Evolutionary conservation across 2,329 filamentous ascomycete species (phyloP).

Genomic region (Fusarium haematococcum): DNA sequence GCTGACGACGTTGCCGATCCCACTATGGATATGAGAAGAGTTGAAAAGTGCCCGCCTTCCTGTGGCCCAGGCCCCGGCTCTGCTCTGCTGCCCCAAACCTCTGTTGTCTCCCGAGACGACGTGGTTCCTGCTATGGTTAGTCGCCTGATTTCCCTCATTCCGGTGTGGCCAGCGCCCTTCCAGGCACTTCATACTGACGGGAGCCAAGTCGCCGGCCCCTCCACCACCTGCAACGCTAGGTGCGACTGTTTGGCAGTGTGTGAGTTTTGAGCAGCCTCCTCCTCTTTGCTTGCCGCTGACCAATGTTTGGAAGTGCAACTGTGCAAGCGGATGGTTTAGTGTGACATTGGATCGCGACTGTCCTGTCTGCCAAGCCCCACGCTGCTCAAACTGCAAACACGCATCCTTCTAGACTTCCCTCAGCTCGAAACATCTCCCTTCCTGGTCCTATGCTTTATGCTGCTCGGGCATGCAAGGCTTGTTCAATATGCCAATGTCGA

Average conservation of each 20-base stretch:
- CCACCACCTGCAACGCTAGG: fast-evolving
- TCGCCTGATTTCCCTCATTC: background rate
- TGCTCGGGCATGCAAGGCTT: fast-evolving
- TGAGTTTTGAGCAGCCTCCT: background rate
- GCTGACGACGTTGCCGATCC: background rate
- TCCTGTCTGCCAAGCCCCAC: too few relatives aligned
- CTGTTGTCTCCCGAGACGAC: background rate
- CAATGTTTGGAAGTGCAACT: background rate
- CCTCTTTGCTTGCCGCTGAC: background rate
- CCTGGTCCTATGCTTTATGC: background rate
- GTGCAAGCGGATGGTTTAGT: background rate
- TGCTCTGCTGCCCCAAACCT: background rate
- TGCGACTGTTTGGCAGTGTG: fast-evolving
- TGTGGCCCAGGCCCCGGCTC: background rate
- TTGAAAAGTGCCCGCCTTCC: background rate
- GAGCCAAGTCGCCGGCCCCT: fast-evolving
- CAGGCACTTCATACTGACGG: background rate
- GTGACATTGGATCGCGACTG: too few relatives aligned
- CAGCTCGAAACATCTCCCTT: background rate
- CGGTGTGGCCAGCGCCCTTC: too few relatives aligned
- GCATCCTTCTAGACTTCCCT: background rate
- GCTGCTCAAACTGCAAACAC: too few relatives aligned
- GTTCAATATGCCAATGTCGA: fast-evolving
- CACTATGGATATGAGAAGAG: background rate
- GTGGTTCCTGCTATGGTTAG: background rate